A percentile compares a stretch with the other conserved stretches of the same genome.
Conservation (phyloP, 345 rosid species). For the Nephelium lappaceum region DNA sequence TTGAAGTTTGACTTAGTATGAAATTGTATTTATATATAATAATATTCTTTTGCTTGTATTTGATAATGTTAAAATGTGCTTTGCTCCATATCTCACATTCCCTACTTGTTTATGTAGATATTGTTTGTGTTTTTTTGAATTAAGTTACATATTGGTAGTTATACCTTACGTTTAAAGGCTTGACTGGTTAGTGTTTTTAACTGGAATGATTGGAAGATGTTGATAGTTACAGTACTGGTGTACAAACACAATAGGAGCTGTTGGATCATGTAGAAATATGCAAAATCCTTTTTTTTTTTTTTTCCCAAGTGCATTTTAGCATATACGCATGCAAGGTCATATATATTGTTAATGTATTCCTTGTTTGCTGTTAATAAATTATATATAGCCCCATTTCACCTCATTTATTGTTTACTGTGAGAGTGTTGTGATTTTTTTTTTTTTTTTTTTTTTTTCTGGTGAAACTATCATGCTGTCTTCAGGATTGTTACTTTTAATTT, state of each 20-base stretch:
- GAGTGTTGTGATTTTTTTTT: too few relatives aligned
- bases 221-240: background rate
- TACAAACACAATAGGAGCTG: background rate
- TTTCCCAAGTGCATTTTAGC: too few relatives aligned
- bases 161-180: background rate
- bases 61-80: background rate
- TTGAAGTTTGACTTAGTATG: conserved; percentile 22
- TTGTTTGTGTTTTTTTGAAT: background rate
- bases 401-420: too few relatives aligned
- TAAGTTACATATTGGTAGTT: background rate
- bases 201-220: background rate
- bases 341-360: background rate
- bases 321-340: too few relatives aligned
- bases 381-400: too few relatives aligned
- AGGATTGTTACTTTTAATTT: background rate
- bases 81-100: background rate
- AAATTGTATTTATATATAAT: background rate
- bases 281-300: background rate
- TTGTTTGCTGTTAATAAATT: background rate
- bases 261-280: background rate
- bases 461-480: background rate
- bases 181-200: background rate
- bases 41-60: background rate
- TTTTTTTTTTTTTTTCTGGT: background rate
- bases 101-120: background rate